A percentile compares a stretch with the other conserved stretches of the same genome.
Conservation (phyloP, 805 yeast genomes). For the Zygoascus biomembranicola region DNA sequence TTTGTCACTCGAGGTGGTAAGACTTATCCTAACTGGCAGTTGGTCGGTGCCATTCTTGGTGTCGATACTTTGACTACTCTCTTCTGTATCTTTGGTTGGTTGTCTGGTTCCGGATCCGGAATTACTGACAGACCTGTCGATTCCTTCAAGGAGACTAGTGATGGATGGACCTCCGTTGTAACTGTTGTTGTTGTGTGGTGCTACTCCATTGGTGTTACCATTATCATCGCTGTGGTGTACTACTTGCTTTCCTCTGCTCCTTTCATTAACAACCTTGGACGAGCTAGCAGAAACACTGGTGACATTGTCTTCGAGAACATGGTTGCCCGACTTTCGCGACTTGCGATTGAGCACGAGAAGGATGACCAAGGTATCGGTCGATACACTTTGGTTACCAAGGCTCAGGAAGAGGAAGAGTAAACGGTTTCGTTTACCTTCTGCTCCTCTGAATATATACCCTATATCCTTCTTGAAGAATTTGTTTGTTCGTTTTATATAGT, state of each 20-base stretch:
- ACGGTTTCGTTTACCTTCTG: constrained; percentile 16
- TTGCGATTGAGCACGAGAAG: constrained; percentile 32
- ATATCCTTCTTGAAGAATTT: background rate
- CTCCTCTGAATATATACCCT: background rate
- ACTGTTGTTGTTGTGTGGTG: constrained; percentile 89
- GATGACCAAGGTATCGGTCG: constrained; percentile 26
- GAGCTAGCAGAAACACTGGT: constrained; percentile 24
- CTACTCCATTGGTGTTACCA: constrained; percentile 94
- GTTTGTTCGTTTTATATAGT: background rate
- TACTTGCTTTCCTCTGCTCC: constrained; percentile 48
- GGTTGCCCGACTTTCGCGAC: constrained; percentile 29
- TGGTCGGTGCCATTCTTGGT: constrained; percentile 83
- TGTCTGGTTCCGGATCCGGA: constrained; percentile 35
- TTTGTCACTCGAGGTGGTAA: constrained; percentile 97
- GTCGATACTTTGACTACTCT: constrained; percentile 89
- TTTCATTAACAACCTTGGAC: constrained; percentile 28
- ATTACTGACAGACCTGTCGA: constrained; percentile 26
- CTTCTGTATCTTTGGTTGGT: constrained; percentile 93
- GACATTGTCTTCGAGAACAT: constrained; percentile 31
- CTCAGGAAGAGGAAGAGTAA: constrained; percentile 27
- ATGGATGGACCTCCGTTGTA: constrained; percentile 93
- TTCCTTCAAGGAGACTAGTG: constrained; percentile 44
- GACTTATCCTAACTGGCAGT: constrained; percentile 98
- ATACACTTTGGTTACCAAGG: constrained; percentile 28
- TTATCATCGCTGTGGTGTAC: constrained; percentile 93